These are phyloP conservation scores for Penicillium nordicum DNA, from an alignment of 2,329 filamentous ascomycete species.

Conservation along the genomic window DNA sequence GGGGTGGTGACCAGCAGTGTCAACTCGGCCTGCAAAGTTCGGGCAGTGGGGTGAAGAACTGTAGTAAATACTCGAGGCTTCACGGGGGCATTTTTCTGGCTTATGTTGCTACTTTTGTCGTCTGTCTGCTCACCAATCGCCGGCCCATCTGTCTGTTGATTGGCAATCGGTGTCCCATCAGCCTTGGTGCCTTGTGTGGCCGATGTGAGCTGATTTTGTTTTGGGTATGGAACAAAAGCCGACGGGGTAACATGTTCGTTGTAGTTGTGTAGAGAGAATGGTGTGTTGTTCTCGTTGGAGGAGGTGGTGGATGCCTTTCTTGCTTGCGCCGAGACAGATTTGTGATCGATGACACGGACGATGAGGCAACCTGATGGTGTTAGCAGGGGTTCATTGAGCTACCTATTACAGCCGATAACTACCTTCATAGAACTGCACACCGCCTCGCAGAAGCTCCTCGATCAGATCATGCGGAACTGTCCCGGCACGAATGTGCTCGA, in stretches of 20 bases:
- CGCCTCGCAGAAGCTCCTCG: constrained; percentile 66
- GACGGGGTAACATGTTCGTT: constrained; percentile 89
- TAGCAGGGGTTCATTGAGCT: constrained; percentile 2
- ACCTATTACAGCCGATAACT: constrained; percentile 5
- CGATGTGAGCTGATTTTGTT: constrained; percentile 36
- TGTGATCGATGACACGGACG: constrained; percentile 88
- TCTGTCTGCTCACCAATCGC: constrained; percentile 33
- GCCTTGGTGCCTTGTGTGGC: constrained; percentile 28
- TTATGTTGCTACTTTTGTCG: constrained; percentile 37
- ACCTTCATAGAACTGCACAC: constrained; percentile 86
- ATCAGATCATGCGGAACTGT: constrained; percentile 89
- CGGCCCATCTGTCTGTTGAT: constrained; percentile 22
- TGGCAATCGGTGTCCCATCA: constrained; percentile 15
- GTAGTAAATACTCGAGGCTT: constrained; percentile 67
- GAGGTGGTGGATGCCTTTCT: constrained; percentile 54
- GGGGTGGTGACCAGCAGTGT: constrained; percentile 72
- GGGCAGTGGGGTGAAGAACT: constrained; percentile 78
- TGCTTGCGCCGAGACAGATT: constrained; percentile 59
- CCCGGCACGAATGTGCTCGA: constrained; percentile 71
- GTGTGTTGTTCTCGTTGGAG: constrained; percentile 59
- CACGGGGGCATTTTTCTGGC: constrained; percentile 48
- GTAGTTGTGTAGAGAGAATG: constrained; percentile 88
- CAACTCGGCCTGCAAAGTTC: constrained; percentile 72
- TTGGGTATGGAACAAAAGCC: constrained; percentile 72
- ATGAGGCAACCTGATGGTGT: constrained; percentile 67